Base-by-base conservation (phyloP, 495 filamentous ascomycete genomes). In the Aspergillus coremiiformis region DNA sequence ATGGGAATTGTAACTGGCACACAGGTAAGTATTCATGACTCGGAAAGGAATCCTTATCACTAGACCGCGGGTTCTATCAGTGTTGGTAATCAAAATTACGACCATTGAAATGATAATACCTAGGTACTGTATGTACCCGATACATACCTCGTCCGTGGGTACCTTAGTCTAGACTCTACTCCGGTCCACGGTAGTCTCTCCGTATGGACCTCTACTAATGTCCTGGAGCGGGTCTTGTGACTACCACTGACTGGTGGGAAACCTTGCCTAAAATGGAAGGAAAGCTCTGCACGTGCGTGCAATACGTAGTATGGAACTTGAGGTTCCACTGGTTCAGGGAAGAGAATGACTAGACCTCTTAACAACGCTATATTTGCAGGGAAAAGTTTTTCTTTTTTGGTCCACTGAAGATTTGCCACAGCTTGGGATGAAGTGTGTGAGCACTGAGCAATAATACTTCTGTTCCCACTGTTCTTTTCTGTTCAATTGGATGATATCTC, bases 211-310 rank as follows among this genome's bases (percentile, higher is more conserved):
- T n/a, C n/a, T n/a, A n/a, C n/a, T n/a, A n/a, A n/a, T n/a, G n/a
- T n/a, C 12, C 27, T 35, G 1, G 32, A 35, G 32, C 32, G 32
- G 12, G 12, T 35, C 32, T 20, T 33, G 27, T 21, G 29, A 47
- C 21, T 49, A 20, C 22, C 1, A 33, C 1, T 9, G 12, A 0
- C 2, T 11, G 27, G 44, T 11, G 29, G 12, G 44, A 32, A 14
- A 47, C 27, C 19, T 47, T 47, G 35, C 44, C 19, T 10, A 23
- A 35, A 1, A 7, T 5, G 44, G 44, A 33, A 47, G 44, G 44
- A 11, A 41, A 30, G 30, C 14, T 45, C 19, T 49, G 52, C 52
- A 55, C 53, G 56, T 52, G 56, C 53, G 47, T 35, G 37, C 46
- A 53, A 45, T 29, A n/a, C 33, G 47, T 39, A 39, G 22, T 33